Evolutionary conservation across 352 stramenopile genomes (phyloP).

Genomic region (Phytophthora palmivora): DNA sequence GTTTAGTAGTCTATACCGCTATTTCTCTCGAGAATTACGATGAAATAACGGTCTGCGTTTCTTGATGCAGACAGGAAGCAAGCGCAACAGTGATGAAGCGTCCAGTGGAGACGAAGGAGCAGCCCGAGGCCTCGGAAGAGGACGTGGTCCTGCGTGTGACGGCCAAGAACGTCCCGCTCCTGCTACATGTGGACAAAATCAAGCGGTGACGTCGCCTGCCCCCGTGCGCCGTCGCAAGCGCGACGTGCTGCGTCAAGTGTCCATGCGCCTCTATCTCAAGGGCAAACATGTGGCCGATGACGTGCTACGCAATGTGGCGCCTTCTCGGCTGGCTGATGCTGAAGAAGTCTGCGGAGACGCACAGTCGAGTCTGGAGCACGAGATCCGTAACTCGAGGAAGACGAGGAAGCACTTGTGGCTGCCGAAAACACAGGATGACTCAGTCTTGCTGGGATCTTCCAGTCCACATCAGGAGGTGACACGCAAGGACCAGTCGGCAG

Average conservation of each 20-base stretch:
- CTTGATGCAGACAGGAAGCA: no score
- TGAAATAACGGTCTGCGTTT: no score
- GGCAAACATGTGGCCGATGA: conserved; percentile 67
- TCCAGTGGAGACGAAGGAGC: conserved; percentile 6
- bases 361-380: conserved; percentile 65
- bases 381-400: conserved; percentile 69
- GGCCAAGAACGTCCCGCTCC: conserved; percentile 14
- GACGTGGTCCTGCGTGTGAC: conserved; percentile 12
- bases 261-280: conserved; percentile 80
- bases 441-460: conserved; percentile 50
- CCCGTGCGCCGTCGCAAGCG: conserved; percentile 53
- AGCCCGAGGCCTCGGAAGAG: conserved; percentile 1
- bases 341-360: conserved; percentile 54
- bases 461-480: conserved; percentile 3
- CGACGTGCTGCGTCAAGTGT: conserved; percentile 79
- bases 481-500: conserved; percentile 41
- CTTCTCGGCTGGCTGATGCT: conserved; percentile 60
- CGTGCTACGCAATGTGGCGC: conserved; percentile 69
- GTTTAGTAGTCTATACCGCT: no score
- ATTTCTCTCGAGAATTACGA: no score
- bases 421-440: conserved; percentile 81
- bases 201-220: conserved; percentile 11
- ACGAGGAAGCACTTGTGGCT: conserved; percentile 78
- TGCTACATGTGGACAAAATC: conserved; percentile 17
- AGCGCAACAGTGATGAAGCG: conserved; percentile 15